A percentile compares a stretch with the other conserved stretches of the same genome.
phyloP scores from a whole-genome alignment of 345 rosid genomes.

The Sapria himalayana region DNA sequence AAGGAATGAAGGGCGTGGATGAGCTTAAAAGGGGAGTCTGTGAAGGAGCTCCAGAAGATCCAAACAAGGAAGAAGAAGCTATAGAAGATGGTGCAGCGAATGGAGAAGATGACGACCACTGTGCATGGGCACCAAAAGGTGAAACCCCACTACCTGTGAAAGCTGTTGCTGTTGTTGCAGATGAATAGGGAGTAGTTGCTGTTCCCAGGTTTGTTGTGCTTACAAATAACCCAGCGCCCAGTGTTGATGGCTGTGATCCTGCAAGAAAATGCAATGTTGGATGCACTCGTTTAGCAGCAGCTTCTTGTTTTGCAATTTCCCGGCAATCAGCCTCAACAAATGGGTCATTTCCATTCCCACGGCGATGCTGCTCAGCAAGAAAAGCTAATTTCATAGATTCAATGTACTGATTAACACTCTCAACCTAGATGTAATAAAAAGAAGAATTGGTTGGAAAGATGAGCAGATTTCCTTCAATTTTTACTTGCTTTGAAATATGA shows the following conservation, averaged over 20 bases:
- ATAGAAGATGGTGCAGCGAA: slow-evolving; percentile 49
- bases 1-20: slow-evolving; percentile 25
- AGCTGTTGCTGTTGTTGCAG: slow-evolving; percentile 24
- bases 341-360: slow-evolving; percentile 65
- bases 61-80: slow-evolving; percentile 47
- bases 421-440: slow-evolving; percentile 38
- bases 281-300: slow-evolving; percentile 87
- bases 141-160: slow-evolving; percentile 55
- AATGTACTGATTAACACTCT: slow-evolving; percentile 74
- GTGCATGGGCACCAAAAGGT: slow-evolving; percentile 37
- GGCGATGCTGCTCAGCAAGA: slow-evolving; percentile 71
- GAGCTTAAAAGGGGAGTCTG: slow-evolving; percentile 21
- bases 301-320: slow-evolving; percentile 90
- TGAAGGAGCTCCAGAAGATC: slow-evolving; percentile 20
- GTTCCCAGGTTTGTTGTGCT: slow-evolving; percentile 28
- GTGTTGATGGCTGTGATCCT: slow-evolving; percentile 48
- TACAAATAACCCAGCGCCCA: slow-evolving; percentile 40
- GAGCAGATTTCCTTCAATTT: no score
- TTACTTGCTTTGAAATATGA: no score
- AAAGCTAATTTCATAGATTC: slow-evolving; percentile 78
- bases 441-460: neutral
- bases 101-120: slow-evolving; percentile 25
- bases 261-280: slow-evolving; percentile 85
- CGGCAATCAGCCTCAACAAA: slow-evolving; percentile 96
- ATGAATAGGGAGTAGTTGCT: slow-evolving; percentile 25